A percentile compares a stretch with the other conserved stretches of the same genome.
Evolutionary conservation across 306 rosid species (phyloP).

Genomic region (Citrullus amarus): DNA sequence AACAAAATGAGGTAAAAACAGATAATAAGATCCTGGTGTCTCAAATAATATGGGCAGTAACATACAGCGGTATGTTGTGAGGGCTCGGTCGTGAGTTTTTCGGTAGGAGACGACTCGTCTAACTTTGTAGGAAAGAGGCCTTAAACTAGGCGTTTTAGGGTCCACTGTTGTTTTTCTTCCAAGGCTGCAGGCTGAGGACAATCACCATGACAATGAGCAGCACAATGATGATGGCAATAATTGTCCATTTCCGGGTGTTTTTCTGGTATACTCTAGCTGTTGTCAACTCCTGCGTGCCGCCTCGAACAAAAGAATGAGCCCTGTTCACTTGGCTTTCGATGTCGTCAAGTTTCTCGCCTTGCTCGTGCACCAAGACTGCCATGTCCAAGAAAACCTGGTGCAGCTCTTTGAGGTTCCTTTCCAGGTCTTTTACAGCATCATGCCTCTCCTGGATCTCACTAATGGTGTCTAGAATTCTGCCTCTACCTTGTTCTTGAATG

Average conservation of each 20-base stretch:
- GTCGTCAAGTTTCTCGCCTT: conserved; percentile 74
- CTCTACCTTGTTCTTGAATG: conserved; percentile 73
- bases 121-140: background rate
- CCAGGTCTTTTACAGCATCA: conserved; percentile 66
- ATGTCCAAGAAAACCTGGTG: conserved; percentile 93
- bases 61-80: background rate
- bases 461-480: conserved; percentile 55
- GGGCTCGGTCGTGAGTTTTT: background rate
- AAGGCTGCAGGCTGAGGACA: conserved; percentile 37
- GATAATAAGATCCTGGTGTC: background rate
- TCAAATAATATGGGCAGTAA: background rate
- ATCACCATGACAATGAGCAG: conserved; percentile 36
- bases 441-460: conserved; percentile 85
- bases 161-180: conserved; percentile 13
- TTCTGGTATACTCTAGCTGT: conserved; percentile 46
- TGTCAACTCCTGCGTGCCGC: conserved; percentile 42
- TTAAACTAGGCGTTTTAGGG: background rate
- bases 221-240: conserved; percentile 34
- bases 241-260: conserved; percentile 49
- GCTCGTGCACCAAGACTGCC: conserved; percentile 71
- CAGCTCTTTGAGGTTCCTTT: conserved; percentile 65
- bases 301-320: conserved; percentile 51
- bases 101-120: background rate
- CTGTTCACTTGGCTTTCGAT: conserved; percentile 65
- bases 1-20: background rate